These are phyloP conservation scores for Solanum arcanum DNA, from an alignment of 257 asterid genomes.

Conservation along the genomic window DNA sequence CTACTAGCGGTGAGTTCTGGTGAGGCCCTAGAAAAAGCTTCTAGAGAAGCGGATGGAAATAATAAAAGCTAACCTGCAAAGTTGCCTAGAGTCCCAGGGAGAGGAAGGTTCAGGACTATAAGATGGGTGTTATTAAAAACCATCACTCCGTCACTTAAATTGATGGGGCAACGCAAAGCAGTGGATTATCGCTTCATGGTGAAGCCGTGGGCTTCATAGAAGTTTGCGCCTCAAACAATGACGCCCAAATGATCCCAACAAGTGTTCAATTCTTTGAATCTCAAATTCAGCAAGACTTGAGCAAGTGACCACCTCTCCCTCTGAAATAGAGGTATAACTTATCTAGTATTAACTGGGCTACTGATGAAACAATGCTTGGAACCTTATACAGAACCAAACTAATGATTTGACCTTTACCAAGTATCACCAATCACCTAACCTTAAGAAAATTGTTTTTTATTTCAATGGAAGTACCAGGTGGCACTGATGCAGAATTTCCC, in stretches of 20 bases:
- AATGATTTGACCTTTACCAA: background rate
- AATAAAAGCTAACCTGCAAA: background rate
- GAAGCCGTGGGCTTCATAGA: background rate
- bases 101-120: background rate
- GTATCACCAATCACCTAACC: background rate
- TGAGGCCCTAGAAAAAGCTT: background rate
- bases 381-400: background rate
- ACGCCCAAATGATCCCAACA: background rate
- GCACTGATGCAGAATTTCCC: background rate
- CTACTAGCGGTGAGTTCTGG: background rate
- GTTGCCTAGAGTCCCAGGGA: background rate
- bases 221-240: background rate
- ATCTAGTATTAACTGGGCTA: background rate
- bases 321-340: background rate
- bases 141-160: background rate
- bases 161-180: background rate
- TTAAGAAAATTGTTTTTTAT: background rate
- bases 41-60: background rate
- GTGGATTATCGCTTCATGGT: background rate
- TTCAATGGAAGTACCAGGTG: background rate
- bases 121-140: background rate
- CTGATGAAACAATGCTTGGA: background rate
- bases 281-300: background rate
- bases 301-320: background rate
- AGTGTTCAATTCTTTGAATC: background rate